Base-by-base conservation (phyloP, 176 grass and related monocot species). In the Ampelocalamus luodianensis region DNA sequence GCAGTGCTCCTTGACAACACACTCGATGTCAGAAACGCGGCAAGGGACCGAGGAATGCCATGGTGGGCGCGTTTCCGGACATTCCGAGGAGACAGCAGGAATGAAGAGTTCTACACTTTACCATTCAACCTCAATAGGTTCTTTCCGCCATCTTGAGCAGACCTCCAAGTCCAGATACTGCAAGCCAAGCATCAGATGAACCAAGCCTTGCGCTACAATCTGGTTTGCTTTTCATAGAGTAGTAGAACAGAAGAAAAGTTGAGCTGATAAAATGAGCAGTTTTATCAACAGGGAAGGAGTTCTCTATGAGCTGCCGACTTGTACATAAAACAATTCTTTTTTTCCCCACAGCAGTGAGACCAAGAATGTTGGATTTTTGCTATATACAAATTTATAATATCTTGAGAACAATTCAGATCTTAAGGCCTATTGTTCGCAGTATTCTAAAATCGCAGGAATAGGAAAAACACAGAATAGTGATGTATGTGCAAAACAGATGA, bases 71-170 rank as follows among this genome's bases (percentile, higher is more conserved):
- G 89, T 0, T 99, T 99, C 82, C 76, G 96, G 63, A 99, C 96
- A 20, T 96, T 89, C 78, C 58, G 90, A 67, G 96, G 96, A 1
- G 96, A 99, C 65, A 94, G 87, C 66, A 89, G 93, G 38, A 99
- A 96, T 0, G 88, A 95, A 56, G 96, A 99, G 82, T 99, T 99
- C 79, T 99, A 99, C 46, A 92, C 91, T 8, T 74, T 99, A 81
- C 96, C 96, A 18, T 99, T 99, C 84, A 96, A 99, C 74, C 93
- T 99, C 72, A 93, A 93, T 45, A 86, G 93, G 50, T 99, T 96
- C 78, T 92, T 99, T 62, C 91, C 93, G 12, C 91, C 93, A 10
- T 80, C 89, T 49, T 97, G 79, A 88, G 50, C 13, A n/a, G 39
- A 45, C 14, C 34, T 16, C 5, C 15, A 24, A 23, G 48, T 38